These are phyloP conservation scores for Nakaseomyces bracarensis DNA, from an alignment of 1,139 yeast species.

Conservation along the genomic window DNA sequence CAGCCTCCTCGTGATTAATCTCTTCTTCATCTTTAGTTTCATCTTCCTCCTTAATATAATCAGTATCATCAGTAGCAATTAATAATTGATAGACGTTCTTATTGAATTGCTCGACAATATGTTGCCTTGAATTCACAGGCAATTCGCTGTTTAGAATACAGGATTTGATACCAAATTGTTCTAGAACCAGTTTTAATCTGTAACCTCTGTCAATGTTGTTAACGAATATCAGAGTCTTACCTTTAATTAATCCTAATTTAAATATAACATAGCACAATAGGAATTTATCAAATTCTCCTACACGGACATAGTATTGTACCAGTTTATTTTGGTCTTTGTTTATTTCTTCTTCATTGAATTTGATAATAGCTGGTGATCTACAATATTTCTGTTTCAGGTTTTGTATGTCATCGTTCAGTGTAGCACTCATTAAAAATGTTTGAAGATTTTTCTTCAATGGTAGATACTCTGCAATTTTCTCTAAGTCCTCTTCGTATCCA, in stretches of 20 bases:
- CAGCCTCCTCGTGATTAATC: constrained; percentile 12
- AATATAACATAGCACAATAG: constrained; percentile 83
- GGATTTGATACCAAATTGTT: constrained; percentile 87
- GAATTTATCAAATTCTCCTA: constrained; percentile 87
- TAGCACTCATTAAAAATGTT: constrained; percentile 94
- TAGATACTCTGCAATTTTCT: constrained; percentile 50
- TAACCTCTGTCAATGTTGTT: constrained; percentile 94
- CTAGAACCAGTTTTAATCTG: constrained; percentile 79
- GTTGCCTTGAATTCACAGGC: constrained; percentile 87
- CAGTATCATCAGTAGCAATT: constrained; percentile 92
- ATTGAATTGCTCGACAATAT: constrained; percentile 91
- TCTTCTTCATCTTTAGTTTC: constrained; percentile 31
- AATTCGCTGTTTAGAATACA: constrained; percentile 88
- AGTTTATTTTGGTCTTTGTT: constrained; percentile 49
- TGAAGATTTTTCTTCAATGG: constrained; percentile 74
- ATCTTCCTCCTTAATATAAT: constrained; percentile 46
- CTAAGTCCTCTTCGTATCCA: constrained; percentile 83
- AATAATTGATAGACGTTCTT: constrained; percentile 77
- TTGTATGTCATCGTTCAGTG: constrained; percentile 79
- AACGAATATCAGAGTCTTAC: constrained; percentile 85
- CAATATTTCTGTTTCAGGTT: constrained; percentile 70
- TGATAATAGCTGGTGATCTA: constrained; percentile 76
- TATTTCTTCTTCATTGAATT: constrained; percentile 59
- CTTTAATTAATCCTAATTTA: constrained; percentile 80
- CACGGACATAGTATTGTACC: constrained; percentile 77